These are phyloP conservation scores for Emericellopsis atlantica DNA, from an alignment of 2,329 filamentous ascomycete species.

Conservation along the genomic window DNA sequence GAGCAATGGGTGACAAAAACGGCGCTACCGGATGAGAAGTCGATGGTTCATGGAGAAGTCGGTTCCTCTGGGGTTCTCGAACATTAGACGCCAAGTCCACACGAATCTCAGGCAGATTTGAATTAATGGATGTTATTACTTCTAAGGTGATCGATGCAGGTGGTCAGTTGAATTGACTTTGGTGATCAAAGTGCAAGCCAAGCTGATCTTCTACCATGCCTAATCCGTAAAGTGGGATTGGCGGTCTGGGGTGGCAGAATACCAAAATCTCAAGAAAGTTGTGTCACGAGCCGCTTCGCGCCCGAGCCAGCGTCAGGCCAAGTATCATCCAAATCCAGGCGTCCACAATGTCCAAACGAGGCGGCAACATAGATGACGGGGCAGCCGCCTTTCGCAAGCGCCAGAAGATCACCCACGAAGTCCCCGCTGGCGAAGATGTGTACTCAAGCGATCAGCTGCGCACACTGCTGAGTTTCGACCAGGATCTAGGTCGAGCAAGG, in stretches of 20 bases:
- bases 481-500: slow-evolving; percentile 53
- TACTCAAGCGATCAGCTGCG: slow-evolving; percentile 53
- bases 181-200: not conserved
- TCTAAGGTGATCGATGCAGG: not conserved
- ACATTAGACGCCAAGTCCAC: not conserved
- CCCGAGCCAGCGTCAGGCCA: no score
- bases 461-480: slow-evolving; percentile 56
- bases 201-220: not conserved
- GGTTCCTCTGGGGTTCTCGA: not conserved
- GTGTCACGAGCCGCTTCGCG: not conserved
- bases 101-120: no score
- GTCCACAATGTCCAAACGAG: slow-evolving; percentile 30
- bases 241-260: not conserved
- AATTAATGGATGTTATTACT: no score
- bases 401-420: slow-evolving; percentile 41
- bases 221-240: not conserved
- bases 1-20: no score
- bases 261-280: not conserved
- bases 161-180: not conserved
- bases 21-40: no score
- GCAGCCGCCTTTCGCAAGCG: slow-evolving; percentile 34
- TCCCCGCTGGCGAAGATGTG: slow-evolving; percentile 48
- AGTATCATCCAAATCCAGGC: not conserved
- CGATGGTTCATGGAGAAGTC: no score
- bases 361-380: slow-evolving; percentile 23